These are phyloP conservation scores for Firmiana major DNA, from an alignment of 345 rosid species.

Conservation along the genomic window DNA sequence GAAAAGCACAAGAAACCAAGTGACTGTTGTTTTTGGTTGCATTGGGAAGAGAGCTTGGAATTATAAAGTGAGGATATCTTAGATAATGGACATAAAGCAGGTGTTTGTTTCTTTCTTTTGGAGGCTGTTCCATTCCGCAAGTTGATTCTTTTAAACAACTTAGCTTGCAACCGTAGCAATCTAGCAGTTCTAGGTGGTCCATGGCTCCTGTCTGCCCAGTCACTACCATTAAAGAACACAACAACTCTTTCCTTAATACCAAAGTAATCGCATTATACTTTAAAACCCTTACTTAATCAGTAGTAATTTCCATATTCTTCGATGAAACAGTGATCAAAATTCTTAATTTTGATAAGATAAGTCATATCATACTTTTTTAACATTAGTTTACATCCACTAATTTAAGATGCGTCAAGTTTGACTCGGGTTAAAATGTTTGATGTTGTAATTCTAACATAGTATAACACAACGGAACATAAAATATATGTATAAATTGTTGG, in stretches of 20 bases:
- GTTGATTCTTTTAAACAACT: slow-evolving; percentile 28
- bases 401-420: too few species aligned
- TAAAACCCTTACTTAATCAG: slow-evolving; percentile 5
- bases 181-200: slow-evolving; percentile 28
- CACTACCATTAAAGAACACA: slow-evolving; percentile 27
- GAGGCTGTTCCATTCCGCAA: slow-evolving; percentile 19
- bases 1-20: slow-evolving; percentile 47
- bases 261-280: slow-evolving; percentile 33
- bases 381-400: too few species aligned
- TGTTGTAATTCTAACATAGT: too few species aligned
- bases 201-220: slow-evolving; percentile 32
- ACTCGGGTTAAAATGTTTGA: too few species aligned
- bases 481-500: too few species aligned
- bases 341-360: too few species aligned
- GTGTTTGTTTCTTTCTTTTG: slow-evolving; percentile 33
- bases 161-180: slow-evolving; percentile 36
- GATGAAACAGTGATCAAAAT: background rate
- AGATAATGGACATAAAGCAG: slow-evolving; percentile 31
- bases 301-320: background rate
- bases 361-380: too few species aligned
- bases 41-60: slow-evolving; percentile 43
- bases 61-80: slow-evolving; percentile 44
- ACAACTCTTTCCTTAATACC: slow-evolving; percentile 36
- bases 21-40: slow-evolving; percentile 24
- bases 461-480: too few species aligned